Evolutionary conservation across 1,139 yeast species (phyloP).

Genomic region (Ogataea hybrid): DNA sequence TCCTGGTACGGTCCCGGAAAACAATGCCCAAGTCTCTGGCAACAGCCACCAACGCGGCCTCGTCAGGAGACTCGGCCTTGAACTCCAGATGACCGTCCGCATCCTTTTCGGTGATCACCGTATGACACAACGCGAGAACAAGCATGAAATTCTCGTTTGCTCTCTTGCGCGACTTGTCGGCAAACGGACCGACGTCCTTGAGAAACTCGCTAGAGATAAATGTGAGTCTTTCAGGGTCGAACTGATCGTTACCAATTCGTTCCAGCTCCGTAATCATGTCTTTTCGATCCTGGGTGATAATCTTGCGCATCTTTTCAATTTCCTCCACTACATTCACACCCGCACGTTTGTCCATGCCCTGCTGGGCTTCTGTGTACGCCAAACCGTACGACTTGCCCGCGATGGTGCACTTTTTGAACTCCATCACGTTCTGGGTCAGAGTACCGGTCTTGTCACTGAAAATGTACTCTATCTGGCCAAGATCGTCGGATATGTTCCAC

Average conservation of each 20-base stretch:
- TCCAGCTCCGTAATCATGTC: conserved; percentile 37
- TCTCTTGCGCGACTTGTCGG: conserved; percentile 32
- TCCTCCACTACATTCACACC: conserved; percentile 55
- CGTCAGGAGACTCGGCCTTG: conserved; percentile 66
- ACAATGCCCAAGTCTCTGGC: conserved; percentile 56
- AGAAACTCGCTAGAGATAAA: conserved; percentile 49
- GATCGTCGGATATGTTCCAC: conserved; percentile 61
- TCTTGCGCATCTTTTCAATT: conserved; percentile 38
- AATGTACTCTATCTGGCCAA: conserved; percentile 62
- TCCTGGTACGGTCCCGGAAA: conserved; percentile 47
- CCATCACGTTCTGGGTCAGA: conserved; percentile 60
- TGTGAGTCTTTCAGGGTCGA: conserved; percentile 43
- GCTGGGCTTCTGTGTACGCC: conserved; percentile 61
- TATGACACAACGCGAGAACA: conserved; percentile 55
- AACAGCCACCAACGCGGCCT: conserved; percentile 60
- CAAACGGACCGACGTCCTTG: conserved; percentile 35
- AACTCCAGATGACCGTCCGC: conserved; percentile 39
- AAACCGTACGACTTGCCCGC: conserved; percentile 49
- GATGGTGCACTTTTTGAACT: conserved; percentile 57
- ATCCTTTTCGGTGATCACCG: conserved; percentile 53
- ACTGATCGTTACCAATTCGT: conserved; percentile 28
- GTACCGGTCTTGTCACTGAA: conserved; percentile 66
- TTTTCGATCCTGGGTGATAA: conserved; percentile 39
- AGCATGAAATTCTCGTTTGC: conserved; percentile 51
- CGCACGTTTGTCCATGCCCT: conserved; percentile 54